A percentile compares a stretch with the other conserved stretches of the same genome.
Evolutionary conservation across 805 yeast species (phyloP).

Genomic region (Nakazawaea ernobii): DNA sequence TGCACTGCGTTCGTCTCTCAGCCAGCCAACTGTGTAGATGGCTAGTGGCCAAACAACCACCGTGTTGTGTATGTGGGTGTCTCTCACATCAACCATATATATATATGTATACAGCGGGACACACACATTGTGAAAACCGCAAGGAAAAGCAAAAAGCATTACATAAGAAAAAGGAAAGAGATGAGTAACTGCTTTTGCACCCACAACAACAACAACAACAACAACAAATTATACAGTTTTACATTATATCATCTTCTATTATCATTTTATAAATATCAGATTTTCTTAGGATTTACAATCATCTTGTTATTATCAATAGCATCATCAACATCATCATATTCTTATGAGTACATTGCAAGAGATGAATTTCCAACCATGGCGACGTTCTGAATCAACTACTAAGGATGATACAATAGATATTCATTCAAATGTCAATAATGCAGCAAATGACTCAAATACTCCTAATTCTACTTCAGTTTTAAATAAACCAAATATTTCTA

Average conservation of each 20-base stretch:
- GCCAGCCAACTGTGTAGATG: too few relatives aligned
- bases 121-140: not conserved
- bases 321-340: not conserved
- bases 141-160: not conserved
- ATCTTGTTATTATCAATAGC: too few relatives aligned
- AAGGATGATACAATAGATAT: not conserved
- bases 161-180: not conserved
- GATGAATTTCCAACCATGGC: conserved; percentile 5
- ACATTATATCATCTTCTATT: too few relatives aligned
- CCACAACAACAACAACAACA: not conserved
- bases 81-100: too few relatives aligned
- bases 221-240: too few relatives aligned
- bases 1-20: too few relatives aligned
- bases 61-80: too few relatives aligned
- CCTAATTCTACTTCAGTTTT: not conserved
- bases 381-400: not conserved
- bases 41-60: too few relatives aligned
- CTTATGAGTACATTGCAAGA: not conserved
- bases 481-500: not conserved
- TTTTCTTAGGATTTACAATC: too few relatives aligned
- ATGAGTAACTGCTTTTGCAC: not conserved
- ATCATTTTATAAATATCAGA: too few relatives aligned
- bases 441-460: not conserved
- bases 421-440: too few relatives aligned
- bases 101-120: too few relatives aligned